Evolutionary conservation across 371 early-diverging fungal species (phyloP).

Genomic region (Haplosporangium sp.): DNA sequence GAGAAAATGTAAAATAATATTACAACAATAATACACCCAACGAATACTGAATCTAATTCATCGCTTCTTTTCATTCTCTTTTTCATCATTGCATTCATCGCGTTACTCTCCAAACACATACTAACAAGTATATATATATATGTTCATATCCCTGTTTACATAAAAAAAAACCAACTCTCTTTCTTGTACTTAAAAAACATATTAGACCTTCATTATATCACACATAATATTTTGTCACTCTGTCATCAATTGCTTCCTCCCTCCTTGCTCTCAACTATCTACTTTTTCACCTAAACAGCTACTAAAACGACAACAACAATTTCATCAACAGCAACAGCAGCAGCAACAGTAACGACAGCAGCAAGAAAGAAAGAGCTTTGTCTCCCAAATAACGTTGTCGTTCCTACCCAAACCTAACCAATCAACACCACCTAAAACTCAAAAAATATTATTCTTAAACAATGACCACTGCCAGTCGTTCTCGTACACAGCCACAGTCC

Average conservation of each 20-base stretch:
- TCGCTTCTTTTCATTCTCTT: not conserved
- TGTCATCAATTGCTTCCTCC: not conserved
- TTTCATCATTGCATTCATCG: not conserved
- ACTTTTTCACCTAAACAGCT: not conserved
- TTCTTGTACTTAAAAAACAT: not conserved
- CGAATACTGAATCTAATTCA: not conserved
- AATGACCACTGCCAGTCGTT: not conserved
- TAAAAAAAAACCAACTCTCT: not conserved
- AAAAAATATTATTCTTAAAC: not conserved
- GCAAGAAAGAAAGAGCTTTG: not conserved
- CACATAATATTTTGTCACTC: not conserved
- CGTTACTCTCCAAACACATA: not conserved
- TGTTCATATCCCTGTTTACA: not conserved
- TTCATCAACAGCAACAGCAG: not conserved
- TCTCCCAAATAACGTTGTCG: not conserved
- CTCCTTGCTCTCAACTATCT: not conserved
- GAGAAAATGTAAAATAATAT: not conserved
- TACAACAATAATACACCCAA: too few relatives aligned
- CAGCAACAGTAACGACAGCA: not conserved
- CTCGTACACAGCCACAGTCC: constrained; percentile 1
- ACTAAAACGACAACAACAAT: not conserved
- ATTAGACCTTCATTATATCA: not conserved
- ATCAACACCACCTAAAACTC: not conserved
- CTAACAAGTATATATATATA: not conserved
- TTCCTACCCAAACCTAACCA: not conserved